Percentiles rank a stretch among this genome's conserved stretches.
Evolutionary conservation across 495 filamentous ascomycete genomes (phyloP).

Genomic region (Penicillium malachiteum): DNA sequence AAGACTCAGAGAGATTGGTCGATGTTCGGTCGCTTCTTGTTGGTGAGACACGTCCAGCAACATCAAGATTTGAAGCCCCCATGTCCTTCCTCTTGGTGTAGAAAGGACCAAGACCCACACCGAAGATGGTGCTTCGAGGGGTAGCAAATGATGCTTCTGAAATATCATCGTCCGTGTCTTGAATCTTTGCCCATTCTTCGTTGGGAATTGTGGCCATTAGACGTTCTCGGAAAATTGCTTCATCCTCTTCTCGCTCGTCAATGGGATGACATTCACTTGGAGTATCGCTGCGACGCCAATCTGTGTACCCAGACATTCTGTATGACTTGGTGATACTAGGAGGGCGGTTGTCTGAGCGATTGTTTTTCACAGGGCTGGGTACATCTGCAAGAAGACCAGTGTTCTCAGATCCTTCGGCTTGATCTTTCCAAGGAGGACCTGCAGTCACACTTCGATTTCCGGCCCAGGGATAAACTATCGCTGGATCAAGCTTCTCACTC

Average conservation of each 20-base stretch:
- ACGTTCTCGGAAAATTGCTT: slow-evolving; percentile 29
- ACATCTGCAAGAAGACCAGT: slow-evolving; percentile 56
- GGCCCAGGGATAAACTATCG: slow-evolving; percentile 37
- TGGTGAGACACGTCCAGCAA: slow-evolving; percentile 36
- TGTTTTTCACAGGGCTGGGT: slow-evolving; percentile 53
- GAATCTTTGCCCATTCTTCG: slow-evolving; percentile 6
- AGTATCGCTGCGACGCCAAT: slow-evolving; percentile 44
- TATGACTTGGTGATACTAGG: slow-evolving; percentile 19
- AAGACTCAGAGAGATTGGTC: slow-evolving; percentile 56
- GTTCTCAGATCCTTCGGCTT: slow-evolving; percentile 44
- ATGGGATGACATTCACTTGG: slow-evolving; percentile 62
- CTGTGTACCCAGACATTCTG: slow-evolving; percentile 38
- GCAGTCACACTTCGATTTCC: slow-evolving; percentile 29
- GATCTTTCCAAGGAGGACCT: slow-evolving; percentile 29
- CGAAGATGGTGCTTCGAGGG: slow-evolving; percentile 30
- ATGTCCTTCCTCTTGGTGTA: slow-evolving; percentile 26
- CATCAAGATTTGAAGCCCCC: slow-evolving; percentile 7
- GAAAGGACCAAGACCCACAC: slow-evolving; percentile 28
- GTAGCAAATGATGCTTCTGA: slow-evolving; percentile 27
- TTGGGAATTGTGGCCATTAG: slow-evolving; percentile 25
- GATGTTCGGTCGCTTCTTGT: slow-evolving; percentile 56
- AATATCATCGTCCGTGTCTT: slow-evolving; percentile 31
- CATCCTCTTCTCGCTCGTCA: slow-evolving; percentile 71
- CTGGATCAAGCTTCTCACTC: slow-evolving; percentile 22
- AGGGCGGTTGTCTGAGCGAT: slow-evolving; percentile 23